Evolutionary conservation across 1,284 basidiomycete genomes (phyloP).

Genomic region (Trichosporon faecale): DNA sequence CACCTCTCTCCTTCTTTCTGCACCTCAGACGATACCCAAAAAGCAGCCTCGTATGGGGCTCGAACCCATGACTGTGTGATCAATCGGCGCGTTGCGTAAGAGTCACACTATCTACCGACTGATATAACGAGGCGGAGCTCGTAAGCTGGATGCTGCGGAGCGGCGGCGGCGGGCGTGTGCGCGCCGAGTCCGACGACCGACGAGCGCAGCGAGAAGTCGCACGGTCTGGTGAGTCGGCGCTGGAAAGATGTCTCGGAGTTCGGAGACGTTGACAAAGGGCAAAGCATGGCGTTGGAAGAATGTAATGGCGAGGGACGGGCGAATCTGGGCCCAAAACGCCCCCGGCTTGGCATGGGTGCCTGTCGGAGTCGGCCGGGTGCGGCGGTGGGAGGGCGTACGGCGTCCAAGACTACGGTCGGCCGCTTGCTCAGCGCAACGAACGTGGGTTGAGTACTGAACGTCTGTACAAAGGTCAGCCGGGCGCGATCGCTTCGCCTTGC

Average conservation of each 20-base stretch:
- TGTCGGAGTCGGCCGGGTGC: neutral
- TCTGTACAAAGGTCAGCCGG: no score
- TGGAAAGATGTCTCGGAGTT: neutral
- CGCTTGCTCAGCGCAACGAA: no score
- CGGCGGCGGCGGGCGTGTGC: neutral
- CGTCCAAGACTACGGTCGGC: neutral
- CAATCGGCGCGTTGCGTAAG: neutral
- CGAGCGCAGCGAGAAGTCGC: no score
- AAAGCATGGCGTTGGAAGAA: neutral
- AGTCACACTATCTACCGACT: slow-evolving; percentile 5
- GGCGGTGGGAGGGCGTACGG: neutral
- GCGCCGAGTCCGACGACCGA: no score
- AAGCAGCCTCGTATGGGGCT: slow-evolving; percentile 1
- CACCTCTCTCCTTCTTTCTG: neutral
- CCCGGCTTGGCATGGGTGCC: neutral
- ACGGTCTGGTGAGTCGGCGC: no score
- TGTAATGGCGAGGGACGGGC: neutral
- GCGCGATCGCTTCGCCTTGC: no score
- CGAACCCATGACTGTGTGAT: slow-evolving; percentile 5
- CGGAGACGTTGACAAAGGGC: neutral
- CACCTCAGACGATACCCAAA: neutral
- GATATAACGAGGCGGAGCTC: slow-evolving; percentile 3
- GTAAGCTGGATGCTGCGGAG: neutral
- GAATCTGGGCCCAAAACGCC: neutral
- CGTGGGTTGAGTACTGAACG: no score